Evolutionary conservation across 768 basidiomycete species (phyloP).

Genomic region (Mycena vitilis): DNA sequence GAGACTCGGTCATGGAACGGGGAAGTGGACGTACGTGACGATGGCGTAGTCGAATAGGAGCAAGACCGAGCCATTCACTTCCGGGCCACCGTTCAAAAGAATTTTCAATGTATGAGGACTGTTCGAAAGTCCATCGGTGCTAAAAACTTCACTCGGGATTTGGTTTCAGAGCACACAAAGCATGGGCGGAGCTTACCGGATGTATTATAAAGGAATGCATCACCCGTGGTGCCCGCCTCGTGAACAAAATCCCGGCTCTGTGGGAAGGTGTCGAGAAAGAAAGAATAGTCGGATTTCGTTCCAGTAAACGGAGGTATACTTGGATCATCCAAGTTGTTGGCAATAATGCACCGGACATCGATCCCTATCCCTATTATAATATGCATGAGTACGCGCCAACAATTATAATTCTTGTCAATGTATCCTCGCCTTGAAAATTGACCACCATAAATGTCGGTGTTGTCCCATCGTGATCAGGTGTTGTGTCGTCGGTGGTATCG

Average conservation of each 20-base stretch:
- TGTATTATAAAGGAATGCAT: slow-evolving; percentile 22
- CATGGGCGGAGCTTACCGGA: slow-evolving; percentile 6
- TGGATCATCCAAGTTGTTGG: slow-evolving; percentile 15
- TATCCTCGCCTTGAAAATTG: slow-evolving; percentile 17
- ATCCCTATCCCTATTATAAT: slow-evolving; percentile 13
- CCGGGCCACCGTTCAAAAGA: slow-evolving; percentile 17
- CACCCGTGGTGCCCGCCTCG: slow-evolving; percentile 22
- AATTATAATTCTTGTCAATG: background rate
- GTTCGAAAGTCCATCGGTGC: slow-evolving; percentile 8
- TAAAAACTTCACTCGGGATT: slow-evolving; percentile 5
- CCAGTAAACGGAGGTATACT: slow-evolving; percentile 23
- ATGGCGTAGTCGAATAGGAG: slow-evolving; percentile 23
- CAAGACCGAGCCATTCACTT: slow-evolving; percentile 18
- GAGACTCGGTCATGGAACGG: background rate
- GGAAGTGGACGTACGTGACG: slow-evolving; percentile 15
- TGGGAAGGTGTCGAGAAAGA: slow-evolving; percentile 18
- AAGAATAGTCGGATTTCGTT: slow-evolving; percentile 23
- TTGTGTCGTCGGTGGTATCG: slow-evolving; percentile 25
- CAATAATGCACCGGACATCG: slow-evolving; percentile 22
- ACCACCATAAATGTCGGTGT: slow-evolving; percentile 22
- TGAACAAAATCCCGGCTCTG: slow-evolving; percentile 14
- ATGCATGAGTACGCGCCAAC: background rate
- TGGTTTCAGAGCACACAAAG: background rate
- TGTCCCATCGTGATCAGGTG: slow-evolving; percentile 19
- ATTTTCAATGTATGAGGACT: slow-evolving; percentile 15